phyloP scores from a whole-genome alignment of 805 yeast genomes.

The Suhomyces emberorum region DNA sequence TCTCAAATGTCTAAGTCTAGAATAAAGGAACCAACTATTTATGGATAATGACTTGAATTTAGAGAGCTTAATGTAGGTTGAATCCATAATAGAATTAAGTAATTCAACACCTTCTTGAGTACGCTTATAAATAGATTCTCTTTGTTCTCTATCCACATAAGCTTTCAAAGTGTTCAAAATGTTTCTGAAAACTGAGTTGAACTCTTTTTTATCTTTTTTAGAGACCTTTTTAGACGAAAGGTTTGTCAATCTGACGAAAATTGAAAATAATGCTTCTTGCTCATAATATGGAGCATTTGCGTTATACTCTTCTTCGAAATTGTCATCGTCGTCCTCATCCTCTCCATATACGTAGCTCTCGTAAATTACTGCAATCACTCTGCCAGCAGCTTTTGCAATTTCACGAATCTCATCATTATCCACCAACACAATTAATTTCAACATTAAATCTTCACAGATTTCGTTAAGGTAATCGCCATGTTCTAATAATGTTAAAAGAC shows the following conservation, averaged over 20 bases:
- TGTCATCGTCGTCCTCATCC: conserved; percentile 36
- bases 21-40: conserved; percentile 49
- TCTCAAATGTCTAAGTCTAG: conserved; percentile 46
- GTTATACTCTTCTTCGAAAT: conserved; percentile 39
- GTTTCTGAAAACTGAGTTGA: conserved; percentile 59
- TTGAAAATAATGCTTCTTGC: conserved; percentile 42
- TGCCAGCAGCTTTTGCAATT: conserved; percentile 53
- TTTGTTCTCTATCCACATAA: conserved; percentile 32
- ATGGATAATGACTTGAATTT: conserved; percentile 46
- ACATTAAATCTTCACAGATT: conserved; percentile 36
- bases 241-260: conserved; percentile 42
- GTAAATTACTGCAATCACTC: conserved; percentile 53
- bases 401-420: conserved; percentile 41
- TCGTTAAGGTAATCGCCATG: conserved; percentile 44
- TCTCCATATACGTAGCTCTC: conserved; percentile 50
- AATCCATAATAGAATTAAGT: conserved; percentile 25
- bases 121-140: conserved; percentile 34
- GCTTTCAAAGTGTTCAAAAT: conserved; percentile 46
- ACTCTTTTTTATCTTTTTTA: conserved; percentile 59
- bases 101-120: conserved; percentile 36
- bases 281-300: conserved; percentile 52
- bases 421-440: conserved; percentile 40
- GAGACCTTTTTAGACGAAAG: conserved; percentile 56
- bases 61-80: conserved; percentile 40
- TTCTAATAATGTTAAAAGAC: conserved; percentile 42